A percentile compares a stretch with the other conserved stretches of the same genome.
phyloP scores from a whole-genome alignment of 2,329 filamentous ascomycete genomes.

The Fusarium incarnatum region DNA sequence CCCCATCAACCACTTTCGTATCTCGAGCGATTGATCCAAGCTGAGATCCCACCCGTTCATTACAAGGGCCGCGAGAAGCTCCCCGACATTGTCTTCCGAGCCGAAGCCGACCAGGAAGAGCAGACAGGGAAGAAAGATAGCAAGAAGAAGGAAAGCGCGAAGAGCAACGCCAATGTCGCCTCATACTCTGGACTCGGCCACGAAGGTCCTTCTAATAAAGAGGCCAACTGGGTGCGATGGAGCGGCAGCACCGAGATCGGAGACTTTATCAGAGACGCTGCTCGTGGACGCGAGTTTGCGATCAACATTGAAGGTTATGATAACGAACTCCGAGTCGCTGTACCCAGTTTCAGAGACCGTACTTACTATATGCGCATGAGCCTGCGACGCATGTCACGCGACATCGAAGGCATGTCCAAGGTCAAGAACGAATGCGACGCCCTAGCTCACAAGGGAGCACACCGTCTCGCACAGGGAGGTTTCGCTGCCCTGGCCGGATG shows the following conservation, averaged over 20 bases:
- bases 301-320: conserved; percentile 80
- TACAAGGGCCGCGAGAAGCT: conserved; percentile 75
- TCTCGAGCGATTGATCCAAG: conserved; percentile 87
- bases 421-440: conserved; percentile 86
- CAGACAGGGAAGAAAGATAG: conserved; percentile 48
- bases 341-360: conserved; percentile 90
- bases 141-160: conserved; percentile 46
- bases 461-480: conserved; percentile 82
- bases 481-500: conserved; percentile 79
- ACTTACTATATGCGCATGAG: conserved; percentile 87
- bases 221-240: conserved; percentile 81
- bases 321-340: conserved; percentile 77
- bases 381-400: conserved; percentile 75
- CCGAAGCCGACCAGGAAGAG: conserved; percentile 76
- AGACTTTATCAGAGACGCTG: conserved; percentile 92
- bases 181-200: conserved; percentile 78
- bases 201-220: conserved; percentile 61
- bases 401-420: conserved; percentile 75
- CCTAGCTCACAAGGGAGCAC: conserved; percentile 80
- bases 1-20: conserved; percentile 93
- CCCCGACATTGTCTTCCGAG: conserved; percentile 81
- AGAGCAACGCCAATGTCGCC: conserved; percentile 63
- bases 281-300: conserved; percentile 84
- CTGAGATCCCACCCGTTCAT: conserved; percentile 79
- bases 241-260: conserved; percentile 89